phyloP scores from a whole-genome alignment of 352 stramenopile genomes.

The Globisporangium splendens region DNA sequence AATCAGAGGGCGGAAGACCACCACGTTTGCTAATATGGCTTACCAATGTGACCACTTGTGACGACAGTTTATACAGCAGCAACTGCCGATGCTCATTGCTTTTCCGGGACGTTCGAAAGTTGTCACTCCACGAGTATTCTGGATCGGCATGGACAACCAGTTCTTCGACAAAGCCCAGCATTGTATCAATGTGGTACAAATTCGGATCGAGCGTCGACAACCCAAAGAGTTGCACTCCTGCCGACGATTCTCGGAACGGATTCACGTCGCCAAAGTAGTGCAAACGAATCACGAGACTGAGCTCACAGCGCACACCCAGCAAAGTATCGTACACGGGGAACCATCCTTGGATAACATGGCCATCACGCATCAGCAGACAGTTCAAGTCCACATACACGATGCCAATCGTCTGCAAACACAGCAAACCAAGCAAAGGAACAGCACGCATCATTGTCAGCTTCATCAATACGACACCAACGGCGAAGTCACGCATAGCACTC shows the following conservation, averaged over 20 bases:
- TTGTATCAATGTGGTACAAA: constrained; percentile 86
- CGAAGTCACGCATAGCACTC: neutral
- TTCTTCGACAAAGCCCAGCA: constrained; percentile 93
- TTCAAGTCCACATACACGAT: constrained; percentile 98
- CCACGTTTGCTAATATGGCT: too few species aligned
- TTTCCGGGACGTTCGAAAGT: constrained; percentile 88
- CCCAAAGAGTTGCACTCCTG: constrained; percentile 97
- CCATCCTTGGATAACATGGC: constrained; percentile 94
- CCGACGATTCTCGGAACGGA: constrained; percentile 96
- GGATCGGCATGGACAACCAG: constrained; percentile 98
- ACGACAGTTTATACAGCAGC: constrained; percentile 94
- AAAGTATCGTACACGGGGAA: constrained; percentile 98
- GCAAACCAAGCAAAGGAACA: neutral
- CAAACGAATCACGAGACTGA: constrained; percentile 94
- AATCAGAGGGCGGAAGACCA: too few species aligned
- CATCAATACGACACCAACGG: neutral
- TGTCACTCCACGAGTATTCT: constrained; percentile 97
- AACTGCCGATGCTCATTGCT: constrained; percentile 97
- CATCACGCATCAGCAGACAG: constrained; percentile 94
- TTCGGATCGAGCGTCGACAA: constrained; percentile 92
- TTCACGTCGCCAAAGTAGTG: constrained; percentile 98
- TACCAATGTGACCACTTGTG: constrained; percentile 73
- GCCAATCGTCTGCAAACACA: constrained; percentile 79
- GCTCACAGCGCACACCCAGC: constrained; percentile 92
- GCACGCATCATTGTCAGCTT: neutral